Base-by-base conservation (phyloP, 768 basidiomycete genomes). In the Naganishia randhawae region DNA sequence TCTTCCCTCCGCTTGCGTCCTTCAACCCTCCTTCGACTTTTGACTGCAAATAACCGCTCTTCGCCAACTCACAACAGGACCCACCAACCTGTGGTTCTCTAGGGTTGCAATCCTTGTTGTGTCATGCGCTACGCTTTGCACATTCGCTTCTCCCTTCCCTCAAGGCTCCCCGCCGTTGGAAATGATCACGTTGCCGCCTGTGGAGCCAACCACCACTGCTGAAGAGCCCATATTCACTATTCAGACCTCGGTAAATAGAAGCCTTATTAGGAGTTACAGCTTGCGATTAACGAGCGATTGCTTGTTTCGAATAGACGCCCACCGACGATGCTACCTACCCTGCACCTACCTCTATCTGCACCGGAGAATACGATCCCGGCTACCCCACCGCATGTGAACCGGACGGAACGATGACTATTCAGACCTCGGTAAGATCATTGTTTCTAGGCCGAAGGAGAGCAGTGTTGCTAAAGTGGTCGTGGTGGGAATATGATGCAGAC, bases 51-150 rank as follows among this genome's bases (percentile, higher is more conserved):
- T n/a, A n/a, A n/a, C n/a, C n/a, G n/a, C n/a, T n/a, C n/a, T n/a
- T n/a, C n/a, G n/a, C n/a, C n/a, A n/a, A n/a, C n/a, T n/a, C n/a
- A n/a, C n/a, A n/a, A n/a, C n/a, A n/a, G n/a, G n/a, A n/a, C n/a
- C n/a, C n/a, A n/a, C n/a, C n/a, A n/a, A n/a, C n/a, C n/a, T 61
- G 57, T 41, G 39, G 57, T 14, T 41, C 57, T 61, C 57, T 16
- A 35, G 13, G 3, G 2, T 61, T 22, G 25, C 37, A 5, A 2
- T 27, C 19, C 7, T 61, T 13, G 39, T 22, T n/a, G 22, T 61
- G 2, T 61, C 57, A 7, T 17, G 22, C 3, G 8, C 17, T 14
- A 3, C 29, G 9, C 57, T 61, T 29, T 61, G 37, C 39, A 25
- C 57, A n/a, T 61, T 61, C 27, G 57, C 57, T 14, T 61, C 57